Conservation (phyloP, 208 protist species). For the Phytomonas francai region DNA sequence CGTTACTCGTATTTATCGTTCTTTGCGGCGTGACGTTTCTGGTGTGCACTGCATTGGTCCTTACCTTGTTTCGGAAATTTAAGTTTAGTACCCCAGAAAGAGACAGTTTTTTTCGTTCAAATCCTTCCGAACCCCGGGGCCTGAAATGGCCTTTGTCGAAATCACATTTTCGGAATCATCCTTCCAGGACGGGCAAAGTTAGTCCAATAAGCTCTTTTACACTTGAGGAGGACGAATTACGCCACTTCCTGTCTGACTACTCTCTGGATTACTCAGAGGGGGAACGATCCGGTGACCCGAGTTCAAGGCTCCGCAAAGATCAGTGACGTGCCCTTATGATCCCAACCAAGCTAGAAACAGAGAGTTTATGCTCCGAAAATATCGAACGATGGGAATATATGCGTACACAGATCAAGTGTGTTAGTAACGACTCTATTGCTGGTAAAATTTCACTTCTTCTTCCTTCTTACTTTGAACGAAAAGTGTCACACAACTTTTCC, state of each 20-base stretch:
- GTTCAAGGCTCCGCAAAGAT: not conserved
- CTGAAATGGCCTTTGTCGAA: not conserved
- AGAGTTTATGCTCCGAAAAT: too few species aligned
- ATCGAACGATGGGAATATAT: too few species aligned
- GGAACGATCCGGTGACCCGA: not conserved
- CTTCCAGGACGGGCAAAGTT: not conserved
- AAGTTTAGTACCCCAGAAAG: conserved; percentile 2
- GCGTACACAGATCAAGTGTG: too few species aligned
- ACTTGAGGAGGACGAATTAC: not conserved
- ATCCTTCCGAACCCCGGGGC: not conserved
- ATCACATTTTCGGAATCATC: not conserved
- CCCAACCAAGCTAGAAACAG: too few species aligned
- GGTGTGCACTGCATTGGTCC: conserved; percentile 1
- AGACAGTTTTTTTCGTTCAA: not conserved
- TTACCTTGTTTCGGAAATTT: conserved; percentile 11
- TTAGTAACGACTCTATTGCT: not conserved
- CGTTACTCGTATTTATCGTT: conserved; percentile 15
- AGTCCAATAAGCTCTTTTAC: not conserved
- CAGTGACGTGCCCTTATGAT: not conserved
- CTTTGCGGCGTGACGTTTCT: conserved; percentile 7
- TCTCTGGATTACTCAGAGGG: not conserved
- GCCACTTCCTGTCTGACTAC: not conserved
- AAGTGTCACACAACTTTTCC: not conserved
- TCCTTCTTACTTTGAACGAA: not conserved
- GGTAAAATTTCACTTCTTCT: not conserved